These are phyloP conservation scores for Beauveria varroae DNA, from an alignment of 2,329 filamentous ascomycete genomes.

Conservation along the genomic window DNA sequence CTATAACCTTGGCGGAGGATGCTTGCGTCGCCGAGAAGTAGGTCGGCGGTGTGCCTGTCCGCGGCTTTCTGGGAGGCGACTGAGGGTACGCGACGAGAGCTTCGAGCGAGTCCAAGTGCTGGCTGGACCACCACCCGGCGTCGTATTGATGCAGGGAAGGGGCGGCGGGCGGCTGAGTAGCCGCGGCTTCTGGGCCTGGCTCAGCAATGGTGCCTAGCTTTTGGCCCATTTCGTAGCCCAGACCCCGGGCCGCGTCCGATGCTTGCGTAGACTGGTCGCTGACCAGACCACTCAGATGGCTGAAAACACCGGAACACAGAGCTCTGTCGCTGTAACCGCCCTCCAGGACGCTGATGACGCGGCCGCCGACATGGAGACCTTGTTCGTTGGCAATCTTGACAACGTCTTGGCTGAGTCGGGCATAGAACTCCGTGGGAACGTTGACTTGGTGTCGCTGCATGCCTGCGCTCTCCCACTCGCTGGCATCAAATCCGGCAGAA, in stretches of 20 bases:
- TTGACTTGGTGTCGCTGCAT: slow-evolving; percentile 97
- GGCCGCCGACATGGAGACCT: slow-evolving; percentile 67
- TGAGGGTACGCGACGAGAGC: slow-evolving; percentile 43
- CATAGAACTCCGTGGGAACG: slow-evolving; percentile 95
- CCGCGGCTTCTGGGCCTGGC: slow-evolving; percentile 17
- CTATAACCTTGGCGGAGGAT: slow-evolving; percentile 71
- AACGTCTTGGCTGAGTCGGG: slow-evolving; percentile 79
- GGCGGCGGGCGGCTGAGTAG: slow-evolving; percentile 11
- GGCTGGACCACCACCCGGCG: slow-evolving; percentile 61
- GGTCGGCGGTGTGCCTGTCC: slow-evolving; percentile 54
- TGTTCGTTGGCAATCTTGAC: slow-evolving; percentile 75
- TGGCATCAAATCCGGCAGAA: slow-evolving; percentile 94
- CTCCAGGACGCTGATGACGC: slow-evolving; percentile 88
- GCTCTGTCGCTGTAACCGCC: slow-evolving; percentile 94
- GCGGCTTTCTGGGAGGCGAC: slow-evolving; percentile 44
- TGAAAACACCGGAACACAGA: slow-evolving; percentile 78
- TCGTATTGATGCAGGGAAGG: slow-evolving; percentile 47
- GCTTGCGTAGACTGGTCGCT: slow-evolving; percentile 40
- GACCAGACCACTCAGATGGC: slow-evolving; percentile 78
- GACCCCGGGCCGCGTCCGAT: slow-evolving; percentile 25
- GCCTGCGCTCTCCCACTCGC: slow-evolving; percentile 81
- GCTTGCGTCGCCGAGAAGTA: slow-evolving; percentile 86
- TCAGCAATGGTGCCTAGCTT: slow-evolving; percentile 36
- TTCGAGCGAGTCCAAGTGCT: slow-evolving; percentile 64
- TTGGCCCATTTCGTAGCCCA: slow-evolving; percentile 52